A percentile compares a stretch with the other conserved stretches of the same genome.
phyloP scores from a whole-genome alignment of 495 filamentous ascomycete species.

The Chaetomidium leptoderma region DNA sequence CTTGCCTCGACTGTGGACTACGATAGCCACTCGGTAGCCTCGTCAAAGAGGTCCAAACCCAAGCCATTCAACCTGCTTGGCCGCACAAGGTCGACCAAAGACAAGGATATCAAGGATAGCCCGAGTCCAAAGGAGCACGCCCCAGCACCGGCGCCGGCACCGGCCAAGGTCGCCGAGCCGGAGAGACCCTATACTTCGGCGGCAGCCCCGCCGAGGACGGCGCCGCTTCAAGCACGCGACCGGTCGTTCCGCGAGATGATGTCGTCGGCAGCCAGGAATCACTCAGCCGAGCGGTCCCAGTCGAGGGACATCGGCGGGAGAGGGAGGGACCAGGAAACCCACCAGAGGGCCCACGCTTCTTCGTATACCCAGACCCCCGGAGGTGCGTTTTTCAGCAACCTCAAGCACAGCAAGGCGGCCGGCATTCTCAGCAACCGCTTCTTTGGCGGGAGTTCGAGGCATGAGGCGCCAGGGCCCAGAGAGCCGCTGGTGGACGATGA shows the following conservation, averaged over 20 bases:
- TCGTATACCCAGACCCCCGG: constrained; percentile 63
- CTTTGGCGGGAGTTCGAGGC: constrained; percentile 69
- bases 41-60: constrained; percentile 46
- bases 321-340: constrained; percentile 45
- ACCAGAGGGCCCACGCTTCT: constrained; percentile 33
- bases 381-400: constrained; percentile 63
- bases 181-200: constrained; percentile 36
- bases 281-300: constrained; percentile 59
- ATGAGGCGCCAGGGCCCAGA: constrained; percentile 64
- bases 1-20: constrained; percentile 39
- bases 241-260: constrained; percentile 61
- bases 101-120: constrained; percentile 43
- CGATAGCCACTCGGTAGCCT: constrained; percentile 27
- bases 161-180: constrained; percentile 35
- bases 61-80: constrained; percentile 58
- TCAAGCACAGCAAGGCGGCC: constrained; percentile 71
- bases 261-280: constrained; percentile 55
- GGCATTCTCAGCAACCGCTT: constrained; percentile 73
- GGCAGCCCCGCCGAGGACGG: constrained; percentile 40
- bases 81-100: constrained; percentile 65
- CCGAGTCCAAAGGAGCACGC: constrained; percentile 38
- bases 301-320: constrained; percentile 36
- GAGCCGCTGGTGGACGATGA: constrained; percentile 63
- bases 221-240: constrained; percentile 58
- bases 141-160: constrained; percentile 33